Evolutionary conservation across 2,329 filamentous ascomycete species (phyloP), one percentile per base, ranked within the genome.

Genomic region (Rhinocladiella mackenziei): DNA sequence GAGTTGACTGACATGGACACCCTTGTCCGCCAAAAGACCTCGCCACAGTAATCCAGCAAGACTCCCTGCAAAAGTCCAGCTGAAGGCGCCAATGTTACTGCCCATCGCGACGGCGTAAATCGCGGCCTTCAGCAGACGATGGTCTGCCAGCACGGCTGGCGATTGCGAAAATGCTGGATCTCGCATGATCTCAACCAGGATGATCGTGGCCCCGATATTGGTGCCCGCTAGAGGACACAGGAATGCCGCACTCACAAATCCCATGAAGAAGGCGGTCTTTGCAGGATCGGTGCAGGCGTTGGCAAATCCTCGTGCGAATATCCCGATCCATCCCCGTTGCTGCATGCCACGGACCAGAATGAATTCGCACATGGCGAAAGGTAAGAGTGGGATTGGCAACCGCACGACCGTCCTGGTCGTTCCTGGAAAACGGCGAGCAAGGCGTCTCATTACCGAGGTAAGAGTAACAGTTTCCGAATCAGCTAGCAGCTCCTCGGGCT

Each of bases 201-300:
- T 54, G 40, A 57, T 57, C 8, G 55, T 57, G 15, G 55, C 55
- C n/a, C 55, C 55, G 31, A 57, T 57, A 22, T 57, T 57, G 18
- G 55, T 57, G 8, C 55, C 55, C 3, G 55, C 55, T 9, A 57
- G 47, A 0, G 55, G 55, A 35, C 55, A 57, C 9, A 57, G 44
- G 37, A 56, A 56, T 0, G 53, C 53, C 2, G 53, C 55, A 11
- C 46, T 51, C 25, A 57, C 42, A 30, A 51, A 57, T 10, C 48
- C 46, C 42, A 57, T 53, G 49, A 57, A 56, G 37, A 55, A 56
- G n/a, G 53, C 51, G 1, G 55, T 50, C 13, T 33, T 37, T 7
- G 51, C 43, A 3, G 55, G 53, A 3, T 42, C 50, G 2, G 51
- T 53, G 41, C 55, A 56, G 7, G 55, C 55, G 15, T 51, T 49